Base-by-base conservation (phyloP, 805 yeast species). In the Candida yuanshanica region DNA sequence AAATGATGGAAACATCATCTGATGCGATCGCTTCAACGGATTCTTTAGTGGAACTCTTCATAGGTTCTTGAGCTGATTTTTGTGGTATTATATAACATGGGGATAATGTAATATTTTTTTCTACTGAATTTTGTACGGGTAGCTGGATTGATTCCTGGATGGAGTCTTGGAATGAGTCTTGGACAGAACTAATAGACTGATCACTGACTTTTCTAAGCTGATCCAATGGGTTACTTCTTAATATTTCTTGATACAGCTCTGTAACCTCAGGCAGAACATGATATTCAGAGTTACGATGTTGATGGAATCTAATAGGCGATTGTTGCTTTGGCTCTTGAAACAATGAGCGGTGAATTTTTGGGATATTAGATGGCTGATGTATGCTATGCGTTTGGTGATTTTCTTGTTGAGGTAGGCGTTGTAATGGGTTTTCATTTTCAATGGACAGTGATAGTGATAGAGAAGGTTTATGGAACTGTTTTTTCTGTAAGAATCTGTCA, bases 111-210 rank as follows among this genome's bases (percentile, higher is more conserved):
- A n/a, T n/a, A n/a, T n/a, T n/a, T n/a, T n/a, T n/a, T n/a, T n/a
- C n/a, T n/a, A n/a, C n/a, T n/a, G n/a, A n/a, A n/a, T n/a, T n/a
- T n/a, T 31, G 34, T 10, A 31, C 18, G n/a, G 34, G 18, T 33
- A 10, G 21, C 17, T 20, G 22, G n/a, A 32, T 32, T 32, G 31
- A 27, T 27, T 26, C 43, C 8, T 36, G 32, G 11, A 37, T 18
- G 2, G 48, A 42, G 12, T 36, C 41, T 24, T 50, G 52, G 25
- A 48, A 33, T 1, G 53, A 52, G 16, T 47, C 50, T 8, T 49
- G 51, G 11, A 43, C 38, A 3, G 55, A 49, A 29, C 21, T 27
- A 25, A 27, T 24, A 3, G 52, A 44, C 9, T 42, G 42, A 4
- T 26, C 44, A 13, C 35, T 43, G 25, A 23, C 39, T 23, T 22